Evolutionary conservation across 2,329 filamentous ascomycete species (phyloP).

Genomic region (Nakataea oryzae): DNA sequence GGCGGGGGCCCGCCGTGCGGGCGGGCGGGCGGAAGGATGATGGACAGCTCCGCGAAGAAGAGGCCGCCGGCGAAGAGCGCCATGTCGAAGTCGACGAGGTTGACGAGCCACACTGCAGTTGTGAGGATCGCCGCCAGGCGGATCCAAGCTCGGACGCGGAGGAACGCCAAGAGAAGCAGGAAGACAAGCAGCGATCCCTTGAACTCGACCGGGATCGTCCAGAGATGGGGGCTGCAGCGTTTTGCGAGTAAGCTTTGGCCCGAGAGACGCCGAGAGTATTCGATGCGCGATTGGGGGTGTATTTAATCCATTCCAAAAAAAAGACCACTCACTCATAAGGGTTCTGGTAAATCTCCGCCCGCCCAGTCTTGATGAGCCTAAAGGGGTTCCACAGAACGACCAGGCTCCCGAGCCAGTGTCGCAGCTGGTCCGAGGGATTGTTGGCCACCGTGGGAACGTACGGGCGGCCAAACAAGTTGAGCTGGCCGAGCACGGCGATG

Average conservation of each 20-base stretch:
- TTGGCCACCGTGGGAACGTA: slow-evolving; percentile 14
- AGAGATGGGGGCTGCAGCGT: slow-evolving; percentile 22
- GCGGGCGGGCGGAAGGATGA: slow-evolving; percentile 19
- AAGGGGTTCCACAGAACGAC: not conserved
- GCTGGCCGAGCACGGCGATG: slow-evolving; percentile 16
- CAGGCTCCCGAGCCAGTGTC: slow-evolving; percentile 17
- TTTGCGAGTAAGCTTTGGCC: not conserved
- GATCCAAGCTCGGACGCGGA: not conserved
- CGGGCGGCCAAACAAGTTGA: not conserved
- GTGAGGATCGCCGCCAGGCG: not conserved
- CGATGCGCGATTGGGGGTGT: too few species aligned
- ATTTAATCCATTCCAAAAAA: too few species aligned
- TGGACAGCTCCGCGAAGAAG: slow-evolving; percentile 30
- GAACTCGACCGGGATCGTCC: slow-evolving; percentile 38
- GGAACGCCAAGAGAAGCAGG: slow-evolving; percentile 22
- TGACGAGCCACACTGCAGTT: slow-evolving; percentile 16
- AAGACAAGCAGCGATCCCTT: slow-evolving; percentile 33
- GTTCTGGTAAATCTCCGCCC: not conserved
- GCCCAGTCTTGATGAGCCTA: not conserved
- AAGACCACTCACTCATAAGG: not conserved
- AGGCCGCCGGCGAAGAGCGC: slow-evolving; percentile 29
- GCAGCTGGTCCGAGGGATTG: slow-evolving; percentile 15
- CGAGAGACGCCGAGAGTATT: slow-evolving; percentile 26
- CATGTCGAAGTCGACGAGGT: slow-evolving; percentile 29
- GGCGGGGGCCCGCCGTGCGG: slow-evolving; percentile 5